These are phyloP conservation scores for Chaetomium sp. DNA, from an alignment of 2,329 filamentous ascomycete genomes.

Conservation along the genomic window DNA sequence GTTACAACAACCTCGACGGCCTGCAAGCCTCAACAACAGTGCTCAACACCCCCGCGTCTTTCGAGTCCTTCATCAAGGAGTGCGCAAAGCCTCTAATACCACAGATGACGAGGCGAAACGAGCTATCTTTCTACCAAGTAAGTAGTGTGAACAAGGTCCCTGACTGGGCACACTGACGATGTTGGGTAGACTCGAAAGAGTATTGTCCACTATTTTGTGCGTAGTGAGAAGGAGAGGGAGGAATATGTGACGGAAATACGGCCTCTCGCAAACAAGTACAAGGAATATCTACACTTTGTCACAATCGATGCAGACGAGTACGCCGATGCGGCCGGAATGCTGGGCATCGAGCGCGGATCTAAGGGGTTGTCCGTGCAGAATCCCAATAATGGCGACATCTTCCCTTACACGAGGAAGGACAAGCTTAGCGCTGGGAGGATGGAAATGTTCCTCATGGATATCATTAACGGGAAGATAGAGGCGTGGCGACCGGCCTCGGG, in stretches of 20 bases:
- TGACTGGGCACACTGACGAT: background rate
- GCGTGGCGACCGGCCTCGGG: slow-evolving; percentile 37
- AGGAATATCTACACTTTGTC: slow-evolving; percentile 52
- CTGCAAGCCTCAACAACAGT: slow-evolving; percentile 41
- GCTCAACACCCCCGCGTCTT: slow-evolving; percentile 38
- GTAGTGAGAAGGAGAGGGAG: slow-evolving; percentile 38
- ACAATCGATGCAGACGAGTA: slow-evolving; percentile 52
- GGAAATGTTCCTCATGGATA: slow-evolving; percentile 49
- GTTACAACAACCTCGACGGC: slow-evolving; percentile 47
- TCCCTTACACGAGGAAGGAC: slow-evolving; percentile 41
- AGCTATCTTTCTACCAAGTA: slow-evolving; percentile 47
- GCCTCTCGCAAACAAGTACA: slow-evolving; percentile 48
- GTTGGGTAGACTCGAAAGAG: slow-evolving; percentile 36
- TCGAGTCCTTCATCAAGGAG: slow-evolving; percentile 44
- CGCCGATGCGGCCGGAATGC: slow-evolving; percentile 44
- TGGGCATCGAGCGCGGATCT: slow-evolving; percentile 42
- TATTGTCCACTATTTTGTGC: slow-evolving; percentile 42
- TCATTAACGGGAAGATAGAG: slow-evolving; percentile 47
- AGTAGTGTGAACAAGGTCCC: slow-evolving; percentile 5
- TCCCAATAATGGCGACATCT: slow-evolving; percentile 48
- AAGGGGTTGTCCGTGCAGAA: slow-evolving; percentile 49
- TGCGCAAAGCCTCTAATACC: slow-evolving; percentile 47
- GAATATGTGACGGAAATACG: slow-evolving; percentile 43
- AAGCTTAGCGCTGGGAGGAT: slow-evolving; percentile 42
- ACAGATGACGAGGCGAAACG: slow-evolving; percentile 49